Evolutionary conservation across 495 filamentous ascomycete species (phyloP).

Genomic region (Neurospora tetrasperma): DNA sequence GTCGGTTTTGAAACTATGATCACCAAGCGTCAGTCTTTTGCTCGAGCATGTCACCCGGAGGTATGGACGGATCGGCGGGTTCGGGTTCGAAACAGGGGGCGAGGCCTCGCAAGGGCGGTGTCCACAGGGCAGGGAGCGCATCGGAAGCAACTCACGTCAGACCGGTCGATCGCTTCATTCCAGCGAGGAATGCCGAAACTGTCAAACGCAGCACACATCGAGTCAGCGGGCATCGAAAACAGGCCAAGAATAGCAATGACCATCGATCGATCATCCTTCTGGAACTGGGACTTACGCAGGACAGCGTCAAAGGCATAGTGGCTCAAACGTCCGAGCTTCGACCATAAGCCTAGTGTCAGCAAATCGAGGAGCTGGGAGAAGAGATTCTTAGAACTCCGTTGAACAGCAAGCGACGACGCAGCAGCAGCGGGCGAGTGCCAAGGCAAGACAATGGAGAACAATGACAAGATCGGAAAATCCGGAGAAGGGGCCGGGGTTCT

Average conservation of each 20-base stretch:
- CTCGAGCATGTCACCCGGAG: constrained; percentile 8
- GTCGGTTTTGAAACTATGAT: constrained; percentile 71
- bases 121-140: background rate
- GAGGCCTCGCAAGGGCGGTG: background rate
- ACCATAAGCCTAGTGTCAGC: constrained; percentile 49
- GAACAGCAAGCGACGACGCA: constrained; percentile 7
- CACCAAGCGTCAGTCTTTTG: background rate
- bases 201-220: background rate
- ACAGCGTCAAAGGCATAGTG: constrained; percentile 98
- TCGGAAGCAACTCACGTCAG: constrained; percentile 67
- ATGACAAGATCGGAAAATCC: background rate
- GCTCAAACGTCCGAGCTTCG: constrained; percentile 79
- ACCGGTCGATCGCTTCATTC: constrained; percentile 91
- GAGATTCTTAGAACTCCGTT: constrained; percentile 23
- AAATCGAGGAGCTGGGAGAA: constrained; percentile 46
- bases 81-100: constrained; percentile 5
- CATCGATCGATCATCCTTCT: background rate
- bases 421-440: background rate
- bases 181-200: constrained; percentile 94
- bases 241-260: background rate
- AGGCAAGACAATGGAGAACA: background rate
- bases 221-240: constrained; percentile 15
- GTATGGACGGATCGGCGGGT: constrained; percentile 40
- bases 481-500: background rate
- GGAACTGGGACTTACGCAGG: constrained; percentile 49